Evolutionary conservation across 495 filamentous ascomycete species (phyloP).

Genomic region (Niebla homalea): DNA sequence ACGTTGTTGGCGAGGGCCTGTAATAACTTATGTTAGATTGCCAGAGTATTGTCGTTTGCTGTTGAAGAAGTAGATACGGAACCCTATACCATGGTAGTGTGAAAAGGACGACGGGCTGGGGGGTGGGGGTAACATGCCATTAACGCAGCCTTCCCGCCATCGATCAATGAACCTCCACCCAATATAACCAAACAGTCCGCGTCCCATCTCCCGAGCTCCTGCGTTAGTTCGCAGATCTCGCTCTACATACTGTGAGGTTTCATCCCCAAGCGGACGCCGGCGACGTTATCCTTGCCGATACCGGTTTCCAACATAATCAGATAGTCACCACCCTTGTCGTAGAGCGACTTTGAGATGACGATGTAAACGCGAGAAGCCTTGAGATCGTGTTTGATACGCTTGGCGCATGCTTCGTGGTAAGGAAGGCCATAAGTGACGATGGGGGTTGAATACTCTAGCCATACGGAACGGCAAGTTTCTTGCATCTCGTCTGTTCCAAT

Average conservation of each 20-base stretch:
- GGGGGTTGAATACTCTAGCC: constrained; percentile 17
- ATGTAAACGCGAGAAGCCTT: constrained; percentile 42
- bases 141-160: too few species aligned
- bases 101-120: too few species aligned
- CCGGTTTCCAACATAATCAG: constrained; percentile 26
- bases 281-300: constrained; percentile 28
- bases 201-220: too few species aligned
- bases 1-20: constrained; percentile 31
- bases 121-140: too few species aligned
- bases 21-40: too few species aligned
- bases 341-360: constrained; percentile 45
- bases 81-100: constrained; percentile 43
- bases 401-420: constrained; percentile 35
- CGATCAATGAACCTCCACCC: too few species aligned
- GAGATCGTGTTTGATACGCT: constrained; percentile 39
- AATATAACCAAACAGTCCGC: too few species aligned
- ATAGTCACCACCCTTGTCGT: constrained; percentile 37
- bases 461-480: too few species aligned
- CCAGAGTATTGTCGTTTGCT: too few species aligned
- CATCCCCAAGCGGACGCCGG: constrained; percentile 43
- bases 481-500: too few species aligned
- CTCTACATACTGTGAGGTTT: constrained; percentile 45
- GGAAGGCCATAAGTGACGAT: constrained; percentile 38
- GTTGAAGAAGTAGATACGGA: not conserved
- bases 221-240: constrained; percentile 50